phyloP scores from a whole-genome alignment of 129 eudicot genomes.

The Lactuca saligna region DNA sequence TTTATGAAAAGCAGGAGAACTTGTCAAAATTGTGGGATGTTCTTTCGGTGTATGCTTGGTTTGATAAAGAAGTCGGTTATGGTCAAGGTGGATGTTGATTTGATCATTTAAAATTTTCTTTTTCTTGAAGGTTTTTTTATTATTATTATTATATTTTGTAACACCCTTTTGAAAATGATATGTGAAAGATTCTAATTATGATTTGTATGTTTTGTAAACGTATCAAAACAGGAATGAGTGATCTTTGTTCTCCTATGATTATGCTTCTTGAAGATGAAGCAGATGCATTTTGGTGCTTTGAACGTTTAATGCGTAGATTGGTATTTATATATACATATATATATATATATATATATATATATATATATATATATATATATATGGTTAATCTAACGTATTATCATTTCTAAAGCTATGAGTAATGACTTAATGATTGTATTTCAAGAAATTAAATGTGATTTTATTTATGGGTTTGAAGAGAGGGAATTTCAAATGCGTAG shows the following conservation, averaged over 20 bases:
- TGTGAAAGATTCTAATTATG: background rate
- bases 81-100: constrained; percentile 75
- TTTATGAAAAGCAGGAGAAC: constrained; percentile 80
- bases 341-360: no score
- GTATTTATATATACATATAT: constrained; percentile 33
- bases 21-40: constrained; percentile 92
- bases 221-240: constrained; percentile 85
- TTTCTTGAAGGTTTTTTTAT: background rate
- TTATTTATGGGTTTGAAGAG: constrained; percentile 48
- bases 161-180: background rate
- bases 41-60: constrained; percentile 88
- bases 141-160: background rate
- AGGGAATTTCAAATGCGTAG: constrained; percentile 75
- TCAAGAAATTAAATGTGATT: constrained; percentile 4
- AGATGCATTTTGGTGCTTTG: constrained; percentile 98
- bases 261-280: constrained; percentile 95
- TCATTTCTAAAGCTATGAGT: constrained; percentile 10
- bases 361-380: no score
- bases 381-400: background rate
- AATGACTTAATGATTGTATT: background rate
- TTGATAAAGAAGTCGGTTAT: constrained; percentile 88
- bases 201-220: background rate
- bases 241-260: constrained; percentile 97
- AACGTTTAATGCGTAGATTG: constrained; percentile 93
- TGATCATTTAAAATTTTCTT: background rate